Conservation (phyloP, 768 basidiomycete species). For the Suillus subluteus region DNA sequence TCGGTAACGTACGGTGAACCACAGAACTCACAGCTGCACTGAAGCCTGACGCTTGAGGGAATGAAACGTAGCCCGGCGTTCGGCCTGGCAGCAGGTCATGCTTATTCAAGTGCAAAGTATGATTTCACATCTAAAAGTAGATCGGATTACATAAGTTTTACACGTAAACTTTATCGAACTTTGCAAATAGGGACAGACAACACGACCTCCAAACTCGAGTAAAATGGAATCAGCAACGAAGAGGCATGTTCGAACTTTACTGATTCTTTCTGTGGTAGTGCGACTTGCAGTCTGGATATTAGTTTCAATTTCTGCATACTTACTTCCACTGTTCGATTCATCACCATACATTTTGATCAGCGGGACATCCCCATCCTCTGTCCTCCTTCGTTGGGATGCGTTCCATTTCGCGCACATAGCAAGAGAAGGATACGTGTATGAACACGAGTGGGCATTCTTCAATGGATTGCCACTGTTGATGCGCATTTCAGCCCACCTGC, state of each 20-base stretch:
- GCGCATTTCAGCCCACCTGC: conserved; percentile 35
- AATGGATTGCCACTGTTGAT: conserved; percentile 68
- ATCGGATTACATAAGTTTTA: neutral
- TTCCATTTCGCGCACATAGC: conserved; percentile 82
- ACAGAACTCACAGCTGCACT: neutral
- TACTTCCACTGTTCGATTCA: conserved; percentile 29
- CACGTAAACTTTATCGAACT: neutral
- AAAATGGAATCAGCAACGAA: neutral
- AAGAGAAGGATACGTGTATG: conserved; percentile 56
- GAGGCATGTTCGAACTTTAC: conserved; percentile 25
- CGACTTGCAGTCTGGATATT: conserved; percentile 25
- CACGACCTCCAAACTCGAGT: neutral
- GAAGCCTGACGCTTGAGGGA: neutral
- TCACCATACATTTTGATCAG: conserved; percentile 30
- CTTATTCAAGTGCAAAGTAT: neutral
- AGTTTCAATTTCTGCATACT: conserved; percentile 22
- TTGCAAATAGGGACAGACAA: neutral
- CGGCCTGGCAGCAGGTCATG: neutral
- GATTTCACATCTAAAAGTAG: neutral
- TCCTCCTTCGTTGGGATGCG: conserved; percentile 82
- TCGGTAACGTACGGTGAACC: neutral
- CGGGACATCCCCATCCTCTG: conserved; percentile 16
- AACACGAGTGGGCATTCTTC: conserved; percentile 89
- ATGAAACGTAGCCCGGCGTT: neutral
- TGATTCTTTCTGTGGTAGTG: conserved; percentile 26